Evolutionary conservation across 768 basidiomycete species (phyloP).

Genomic region (Tulasnella sp.): DNA sequence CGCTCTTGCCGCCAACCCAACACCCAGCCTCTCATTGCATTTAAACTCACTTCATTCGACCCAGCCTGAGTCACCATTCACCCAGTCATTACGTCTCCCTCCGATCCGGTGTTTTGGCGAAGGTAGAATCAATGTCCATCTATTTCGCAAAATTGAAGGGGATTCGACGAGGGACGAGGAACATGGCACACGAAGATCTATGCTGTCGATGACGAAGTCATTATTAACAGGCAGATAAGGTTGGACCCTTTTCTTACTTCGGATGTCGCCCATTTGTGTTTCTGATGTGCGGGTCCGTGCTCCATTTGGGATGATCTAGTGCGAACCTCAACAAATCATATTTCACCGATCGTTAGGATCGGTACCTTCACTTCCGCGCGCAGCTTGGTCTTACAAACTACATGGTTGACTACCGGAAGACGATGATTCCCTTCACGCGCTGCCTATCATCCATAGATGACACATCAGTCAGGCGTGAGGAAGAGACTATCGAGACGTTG

Average conservation of each 20-base stretch:
- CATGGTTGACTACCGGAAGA: slow-evolving; percentile 64
- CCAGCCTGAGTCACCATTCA: slow-evolving; percentile 50
- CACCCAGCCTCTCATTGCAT: slow-evolving; percentile 56
- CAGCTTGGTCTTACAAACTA: slow-evolving; percentile 65
- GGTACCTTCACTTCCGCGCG: slow-evolving; percentile 65
- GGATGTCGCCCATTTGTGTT: background rate
- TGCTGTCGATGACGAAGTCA: slow-evolving; percentile 81
- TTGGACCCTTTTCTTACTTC: too few relatives aligned
- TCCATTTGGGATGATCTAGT: too few relatives aligned
- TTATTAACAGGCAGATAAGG: slow-evolving; percentile 77
- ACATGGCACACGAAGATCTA: slow-evolving; percentile 98
- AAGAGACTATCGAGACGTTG: slow-evolving; percentile 44
- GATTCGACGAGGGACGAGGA: slow-evolving; percentile 95
- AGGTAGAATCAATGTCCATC: slow-evolving; percentile 53
- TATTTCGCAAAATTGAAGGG: slow-evolving; percentile 81
- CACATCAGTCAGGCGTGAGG: slow-evolving; percentile 62
- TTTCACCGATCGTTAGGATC: slow-evolving; percentile 90
- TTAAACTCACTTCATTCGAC: slow-evolving; percentile 75
- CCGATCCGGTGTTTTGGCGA: slow-evolving; percentile 57
- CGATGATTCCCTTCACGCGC: slow-evolving; percentile 65
- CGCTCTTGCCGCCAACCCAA: slow-evolving; percentile 46
- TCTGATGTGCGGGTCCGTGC: too few relatives aligned
- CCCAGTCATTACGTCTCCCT: slow-evolving; percentile 44
- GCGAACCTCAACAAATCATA: slow-evolving; percentile 91
- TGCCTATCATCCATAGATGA: slow-evolving; percentile 22